These are phyloP conservation scores for Piromyces finnis DNA, from an alignment of 192 early-diverging fungal genomes.

Conservation along the genomic window DNA sequence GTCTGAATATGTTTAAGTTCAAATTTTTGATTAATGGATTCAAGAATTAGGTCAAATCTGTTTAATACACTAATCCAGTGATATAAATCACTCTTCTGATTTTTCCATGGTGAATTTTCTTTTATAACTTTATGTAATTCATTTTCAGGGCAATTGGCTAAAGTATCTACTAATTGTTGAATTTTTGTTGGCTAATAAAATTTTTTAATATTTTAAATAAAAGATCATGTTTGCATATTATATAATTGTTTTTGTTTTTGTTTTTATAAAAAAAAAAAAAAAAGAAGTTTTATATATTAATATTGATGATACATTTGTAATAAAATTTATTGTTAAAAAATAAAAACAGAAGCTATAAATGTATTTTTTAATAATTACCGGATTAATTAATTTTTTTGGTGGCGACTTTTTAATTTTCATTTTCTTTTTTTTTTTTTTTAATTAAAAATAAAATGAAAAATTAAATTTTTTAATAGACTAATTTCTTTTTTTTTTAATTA, in stretches of 20 bases:
- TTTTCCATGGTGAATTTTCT: slow-evolving; percentile 15
- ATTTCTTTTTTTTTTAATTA: no score
- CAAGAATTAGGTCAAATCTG: slow-evolving; percentile 71
- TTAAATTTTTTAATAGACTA: no score
- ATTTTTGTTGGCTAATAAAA: slow-evolving; percentile 19
- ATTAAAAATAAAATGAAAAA: no score
- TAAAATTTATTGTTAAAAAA: no score
- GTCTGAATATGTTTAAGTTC: slow-evolving; percentile 45
- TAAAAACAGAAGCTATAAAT: no score
- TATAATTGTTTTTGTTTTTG: no score
- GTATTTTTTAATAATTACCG: slow-evolving; percentile 16
- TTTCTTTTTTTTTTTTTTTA: slow-evolving; percentile 2
- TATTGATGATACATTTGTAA: no score
- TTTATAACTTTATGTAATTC: slow-evolving; percentile 1
- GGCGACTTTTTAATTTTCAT: slow-evolving; percentile 46
- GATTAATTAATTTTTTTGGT: slow-evolving; percentile 35
- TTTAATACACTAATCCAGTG: slow-evolving; percentile 92
- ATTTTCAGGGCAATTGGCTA: slow-evolving; percentile 22
- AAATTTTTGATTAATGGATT: slow-evolving; percentile 23
- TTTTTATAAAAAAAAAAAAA: no score
- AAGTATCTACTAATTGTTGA: slow-evolving; percentile 25
- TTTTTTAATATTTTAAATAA: no score
- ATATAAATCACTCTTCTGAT: slow-evolving; percentile 78
- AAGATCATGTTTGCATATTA: no score
- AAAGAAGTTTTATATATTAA: no score